A percentile compares a stretch with the other conserved stretches of the same genome.
phyloP scores from a whole-genome alignment of 192 early-diverging fungal genomes.

The Dimargaris xerosporica region DNA sequence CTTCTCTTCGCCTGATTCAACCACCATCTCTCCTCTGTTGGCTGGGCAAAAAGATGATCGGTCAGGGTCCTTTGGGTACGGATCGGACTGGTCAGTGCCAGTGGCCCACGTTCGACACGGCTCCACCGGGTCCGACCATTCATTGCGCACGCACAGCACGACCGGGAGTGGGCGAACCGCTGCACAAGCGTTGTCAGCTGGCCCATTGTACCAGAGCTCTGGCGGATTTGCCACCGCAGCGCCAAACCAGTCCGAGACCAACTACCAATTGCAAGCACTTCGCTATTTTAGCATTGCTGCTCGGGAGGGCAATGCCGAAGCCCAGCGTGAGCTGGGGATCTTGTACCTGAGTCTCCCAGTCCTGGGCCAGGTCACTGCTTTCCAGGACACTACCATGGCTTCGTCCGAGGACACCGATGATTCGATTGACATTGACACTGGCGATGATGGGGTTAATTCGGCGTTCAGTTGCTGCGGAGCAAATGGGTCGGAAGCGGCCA shows the following conservation, averaged over 20 bases:
- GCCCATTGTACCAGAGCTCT: too few species aligned
- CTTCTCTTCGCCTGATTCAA: too few species aligned
- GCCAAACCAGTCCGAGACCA: background rate
- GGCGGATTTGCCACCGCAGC: background rate
- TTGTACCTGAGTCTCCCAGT: conserved; percentile 6
- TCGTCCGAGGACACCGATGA: conserved; percentile 10
- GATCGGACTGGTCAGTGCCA: too few species aligned
- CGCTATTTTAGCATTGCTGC: conserved; percentile 11
- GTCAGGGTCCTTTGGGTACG: too few species aligned
- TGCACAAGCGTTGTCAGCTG: too few species aligned
- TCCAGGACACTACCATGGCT: background rate
- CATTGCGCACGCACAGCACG: background rate
- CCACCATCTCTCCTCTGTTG: too few species aligned
- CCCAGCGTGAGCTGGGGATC: conserved; percentile 10
- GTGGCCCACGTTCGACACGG: too few species aligned
- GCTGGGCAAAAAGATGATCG: too few species aligned
- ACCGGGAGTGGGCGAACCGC: too few species aligned
- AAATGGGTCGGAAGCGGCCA: too few species aligned
- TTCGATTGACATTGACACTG: background rate
- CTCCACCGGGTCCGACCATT: background rate
- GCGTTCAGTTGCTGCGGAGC: too few species aligned
- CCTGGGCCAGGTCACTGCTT: background rate
- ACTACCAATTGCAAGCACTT: conserved; percentile 6
- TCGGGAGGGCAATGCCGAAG: conserved; percentile 11
- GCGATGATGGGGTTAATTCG: too few species aligned